These are phyloP conservation scores for Ustilago tritici DNA, from an alignment of 1,284 basidiomycete species.

Conservation along the genomic window DNA sequence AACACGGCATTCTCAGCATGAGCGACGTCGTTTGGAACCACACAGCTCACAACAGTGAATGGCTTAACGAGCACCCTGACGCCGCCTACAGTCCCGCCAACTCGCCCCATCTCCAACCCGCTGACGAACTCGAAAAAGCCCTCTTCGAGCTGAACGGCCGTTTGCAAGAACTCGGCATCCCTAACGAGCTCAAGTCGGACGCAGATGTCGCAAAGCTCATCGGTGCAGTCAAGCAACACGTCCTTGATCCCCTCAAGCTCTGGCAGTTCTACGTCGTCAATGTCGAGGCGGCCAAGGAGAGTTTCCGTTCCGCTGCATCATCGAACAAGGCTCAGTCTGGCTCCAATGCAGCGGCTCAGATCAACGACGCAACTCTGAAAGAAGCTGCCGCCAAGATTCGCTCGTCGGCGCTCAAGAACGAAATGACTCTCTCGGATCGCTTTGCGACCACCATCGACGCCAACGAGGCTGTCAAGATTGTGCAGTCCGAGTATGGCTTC, in stretches of 20 bases:
- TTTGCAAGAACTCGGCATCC: constrained; percentile 41
- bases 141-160: constrained; percentile 50
- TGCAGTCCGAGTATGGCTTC: constrained; percentile 31
- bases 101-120: constrained; percentile 63
- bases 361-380: constrained; percentile 19
- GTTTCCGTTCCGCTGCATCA: constrained; percentile 31
- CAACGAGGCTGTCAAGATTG: constrained; percentile 33
- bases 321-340: constrained; percentile 15
- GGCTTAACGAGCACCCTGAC: constrained; percentile 65
- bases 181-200: constrained; percentile 48
- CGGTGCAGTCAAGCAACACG: constrained; percentile 54
- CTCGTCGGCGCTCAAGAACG: constrained; percentile 50
- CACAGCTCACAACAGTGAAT: constrained; percentile 60
- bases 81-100: constrained; percentile 63
- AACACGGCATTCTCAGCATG: constrained; percentile 65
- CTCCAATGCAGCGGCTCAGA: constrained; percentile 11
- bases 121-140: constrained; percentile 62
- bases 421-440: constrained; percentile 50
- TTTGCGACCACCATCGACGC: constrained; percentile 57
- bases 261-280: constrained; percentile 66
- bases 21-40: constrained; percentile 65
- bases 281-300: constrained; percentile 41
- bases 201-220: constrained; percentile 56
- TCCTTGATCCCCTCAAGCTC: constrained; percentile 52
- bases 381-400: constrained; percentile 36